Percentiles rank a stretch among this genome's conserved stretches.
These are phyloP conservation scores for Zostera marina DNA, from an alignment of 116 monocot genomes.

Conservation along the genomic window DNA sequence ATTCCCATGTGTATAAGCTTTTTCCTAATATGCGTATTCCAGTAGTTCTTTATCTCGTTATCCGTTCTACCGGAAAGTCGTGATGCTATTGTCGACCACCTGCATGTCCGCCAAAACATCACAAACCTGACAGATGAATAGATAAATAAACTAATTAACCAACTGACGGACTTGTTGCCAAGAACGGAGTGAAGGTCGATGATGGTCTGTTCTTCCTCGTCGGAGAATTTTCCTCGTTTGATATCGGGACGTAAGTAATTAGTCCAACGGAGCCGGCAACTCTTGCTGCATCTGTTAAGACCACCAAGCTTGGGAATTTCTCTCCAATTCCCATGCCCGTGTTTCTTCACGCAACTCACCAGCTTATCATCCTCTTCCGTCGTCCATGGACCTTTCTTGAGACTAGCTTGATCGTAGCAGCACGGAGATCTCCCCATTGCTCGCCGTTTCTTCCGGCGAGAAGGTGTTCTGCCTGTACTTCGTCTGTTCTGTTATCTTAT, in stretches of 20 bases:
- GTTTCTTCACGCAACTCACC: not conserved
- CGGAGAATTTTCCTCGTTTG: slow-evolving; percentile 28
- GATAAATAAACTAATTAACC: not conserved
- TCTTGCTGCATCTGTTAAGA: slow-evolving; percentile 37
- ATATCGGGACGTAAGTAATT: slow-evolving; percentile 37
- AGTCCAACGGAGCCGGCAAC: slow-evolving; percentile 34
- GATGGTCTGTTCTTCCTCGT: slow-evolving; percentile 34
- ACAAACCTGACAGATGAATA: not conserved
- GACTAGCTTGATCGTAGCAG: slow-evolving; percentile 1
- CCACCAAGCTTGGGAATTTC: slow-evolving; percentile 26
- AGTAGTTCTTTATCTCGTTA: slow-evolving; percentile 57
- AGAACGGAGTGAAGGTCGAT: slow-evolving; percentile 30
- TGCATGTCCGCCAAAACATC: not conserved
- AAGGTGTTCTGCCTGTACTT: too few relatives aligned
- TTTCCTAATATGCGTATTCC: slow-evolving; percentile 46
- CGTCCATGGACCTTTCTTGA: slow-evolving; percentile 26
- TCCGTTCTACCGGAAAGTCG: slow-evolving; percentile 31
- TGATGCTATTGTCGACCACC: slow-evolving; percentile 39
- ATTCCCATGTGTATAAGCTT: slow-evolving; percentile 38
- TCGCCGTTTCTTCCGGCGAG: too few relatives aligned
- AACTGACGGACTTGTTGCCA: slow-evolving; percentile 39
- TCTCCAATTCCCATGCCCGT: slow-evolving; percentile 44
- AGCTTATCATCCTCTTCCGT: slow-evolving; percentile 9
- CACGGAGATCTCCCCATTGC: slow-evolving; percentile 8
- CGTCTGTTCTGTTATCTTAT: too few relatives aligned